Evolutionary conservation across 306 rosid species (phyloP), one percentile per base, ranked within the genome.

Genomic region (Hippophae gyantsensis): DNA sequence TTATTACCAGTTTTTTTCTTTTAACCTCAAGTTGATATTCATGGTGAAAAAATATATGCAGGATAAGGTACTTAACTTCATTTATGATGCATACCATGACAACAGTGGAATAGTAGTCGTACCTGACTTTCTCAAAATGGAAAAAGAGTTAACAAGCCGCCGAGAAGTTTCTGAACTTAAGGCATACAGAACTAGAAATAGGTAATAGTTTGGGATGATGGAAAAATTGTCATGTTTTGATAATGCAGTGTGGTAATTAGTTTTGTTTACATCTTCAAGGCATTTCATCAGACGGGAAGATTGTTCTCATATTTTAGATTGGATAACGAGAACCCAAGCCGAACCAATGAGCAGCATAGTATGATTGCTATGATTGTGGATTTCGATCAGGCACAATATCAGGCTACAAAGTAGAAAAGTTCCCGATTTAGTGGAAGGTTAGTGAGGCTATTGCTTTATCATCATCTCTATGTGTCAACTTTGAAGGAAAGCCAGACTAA

Each of bases 41-140:
- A 45, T 52, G 42, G 63, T 42, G 69, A 63, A 65, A 62, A 42
- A 62, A 41, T 49, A 46, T 48, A 65, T 76, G 72, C 81, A 87
- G 98, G 96, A 85, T 69, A 70, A 76, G 7, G 78, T 86, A 66
- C 83, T 92, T 50, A 54, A 80, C 70, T 83, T 92, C 60, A 76
- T 92, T 62, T 62, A 75, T 54, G 78, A 65, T 51, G 76, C 86
- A 12, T 87, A 85, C 74, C 76, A 67, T 10, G 73, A 85, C 13
- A 38, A 56, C 60, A 83, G 72, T 71, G 84, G 79, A 75, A 59
- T 49, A 50, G 45, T 84, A 66, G 51, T 61, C 46, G 84, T 92
- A 65, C 98, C 93, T 26, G 82, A 74, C 13, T 58, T 74, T 53
- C 79, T 87, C 38, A 69, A 62, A 78, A 79, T 92, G 83, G 58